Evolutionary conservation across 192 early-diverging fungal species (phyloP), one percentile per base, ranked within the genome.

Genomic region (Coemansia sp.): DNA sequence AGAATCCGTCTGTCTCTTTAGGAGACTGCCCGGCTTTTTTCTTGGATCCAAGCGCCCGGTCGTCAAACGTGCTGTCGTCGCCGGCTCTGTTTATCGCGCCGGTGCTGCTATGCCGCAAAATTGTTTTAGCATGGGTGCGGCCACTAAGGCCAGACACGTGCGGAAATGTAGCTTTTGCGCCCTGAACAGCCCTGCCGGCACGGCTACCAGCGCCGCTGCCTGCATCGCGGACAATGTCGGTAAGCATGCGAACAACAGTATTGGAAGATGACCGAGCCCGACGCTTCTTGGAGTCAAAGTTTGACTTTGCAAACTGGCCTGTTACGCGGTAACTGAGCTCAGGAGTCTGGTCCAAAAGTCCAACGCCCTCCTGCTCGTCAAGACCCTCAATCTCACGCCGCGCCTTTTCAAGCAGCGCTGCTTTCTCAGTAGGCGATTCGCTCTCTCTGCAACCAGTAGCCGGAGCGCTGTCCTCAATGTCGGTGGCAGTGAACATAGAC

Each of bases 261-360:
- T 77, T 77, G 36, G 75, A 77, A 15, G 75, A 67, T 17, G 75
- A 77, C 17, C 75, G 31, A 15, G 53, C 66, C 8, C 75, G 68
- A n/a, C 69, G 65, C 56, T 66, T 67, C 44, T 56, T 64, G 24
- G 69, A 25, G 24, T 77, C 75, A 64, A 68, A 68, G 49, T 23
- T 44, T 8, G 67, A 25, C 17, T 54, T 58, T 34, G 36, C 50
- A 2, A 50, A 40, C 28, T 67, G 61, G 0, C 62, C 68, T 48
- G 75, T 59, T 5, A 61, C 59, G 47, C 75, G 75, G 56, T 77
- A 77, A 66, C 63, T 71, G 51, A 77, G 63, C 58, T 77, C 75
- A 1, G 75, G 75, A 3, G 75, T 77, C 57, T 71, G 75, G 56
- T 77, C 75, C 14, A 77, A 58, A 44, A 77, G 75, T n/a, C 75